Evolutionary conservation across 495 filamentous ascomycete species (phyloP).

Genomic region (Staphylotrichum tortipilum): DNA sequence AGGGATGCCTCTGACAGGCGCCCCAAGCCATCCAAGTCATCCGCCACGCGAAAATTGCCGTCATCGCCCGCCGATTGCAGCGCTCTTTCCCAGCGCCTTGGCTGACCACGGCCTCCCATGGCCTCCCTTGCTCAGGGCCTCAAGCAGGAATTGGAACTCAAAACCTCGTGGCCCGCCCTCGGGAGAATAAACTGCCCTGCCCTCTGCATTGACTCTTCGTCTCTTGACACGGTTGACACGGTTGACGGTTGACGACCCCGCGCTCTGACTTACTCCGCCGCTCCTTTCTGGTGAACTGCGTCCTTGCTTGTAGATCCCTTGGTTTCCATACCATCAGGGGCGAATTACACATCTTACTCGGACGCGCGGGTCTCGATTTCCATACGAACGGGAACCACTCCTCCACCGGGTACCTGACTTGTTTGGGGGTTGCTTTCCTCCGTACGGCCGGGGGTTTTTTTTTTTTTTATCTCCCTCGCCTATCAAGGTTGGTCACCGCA

Average conservation of each 20-base stretch:
- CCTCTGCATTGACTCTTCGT: slow-evolving; percentile 13
- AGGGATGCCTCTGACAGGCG: not conserved
- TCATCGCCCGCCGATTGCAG: slow-evolving; percentile 12
- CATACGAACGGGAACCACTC: too few species aligned
- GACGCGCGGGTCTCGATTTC: too few species aligned
- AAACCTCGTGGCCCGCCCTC: not conserved
- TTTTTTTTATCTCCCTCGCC: too few species aligned
- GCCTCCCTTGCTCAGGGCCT: too few species aligned
- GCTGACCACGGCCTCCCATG: too few species aligned
- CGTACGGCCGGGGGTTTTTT: too few species aligned
- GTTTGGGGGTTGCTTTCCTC: too few species aligned
- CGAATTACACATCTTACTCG: too few species aligned
- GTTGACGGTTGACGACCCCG: not conserved
- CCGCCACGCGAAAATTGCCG: slow-evolving; percentile 14
- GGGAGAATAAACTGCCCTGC: slow-evolving; percentile 13
- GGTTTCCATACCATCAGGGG: too few species aligned
- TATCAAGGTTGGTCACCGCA: too few species aligned
- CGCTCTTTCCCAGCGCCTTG: slow-evolving; percentile 6
- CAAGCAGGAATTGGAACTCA: not conserved
- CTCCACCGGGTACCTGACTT: too few species aligned
- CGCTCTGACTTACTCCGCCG: slow-evolving; percentile 47
- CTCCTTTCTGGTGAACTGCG: slow-evolving; percentile 32
- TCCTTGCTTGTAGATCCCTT: slow-evolving; percentile 8
- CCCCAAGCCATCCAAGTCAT: slow-evolving; percentile 2
- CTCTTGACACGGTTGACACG: slow-evolving; percentile 6